phyloP scores from a whole-genome alignment of 768 basidiomycete genomes.

The Neoboletus subvelutipes region DNA sequence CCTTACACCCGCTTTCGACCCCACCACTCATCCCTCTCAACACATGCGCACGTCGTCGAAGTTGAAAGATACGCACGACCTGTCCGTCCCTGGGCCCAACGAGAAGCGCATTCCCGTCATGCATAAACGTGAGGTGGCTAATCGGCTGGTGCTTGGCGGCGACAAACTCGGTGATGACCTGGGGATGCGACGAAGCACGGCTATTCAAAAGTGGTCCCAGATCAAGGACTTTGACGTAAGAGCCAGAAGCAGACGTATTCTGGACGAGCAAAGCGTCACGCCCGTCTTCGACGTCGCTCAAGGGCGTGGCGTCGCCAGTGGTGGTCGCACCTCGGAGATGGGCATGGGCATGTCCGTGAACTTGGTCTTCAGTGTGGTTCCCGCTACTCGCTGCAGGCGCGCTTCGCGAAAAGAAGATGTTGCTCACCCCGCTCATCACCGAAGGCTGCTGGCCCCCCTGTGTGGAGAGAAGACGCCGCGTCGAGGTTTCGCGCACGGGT shows the following conservation, averaged over 20 bases:
- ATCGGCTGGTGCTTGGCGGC: slow-evolving; percentile 49
- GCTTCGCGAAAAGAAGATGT: slow-evolving; percentile 59
- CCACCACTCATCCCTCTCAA: slow-evolving; percentile 13
- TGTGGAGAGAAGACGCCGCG: slow-evolving; percentile 20
- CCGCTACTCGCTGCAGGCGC: slow-evolving; percentile 47
- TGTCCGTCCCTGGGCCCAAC: slow-evolving; percentile 58
- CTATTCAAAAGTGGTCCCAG: slow-evolving; percentile 37
- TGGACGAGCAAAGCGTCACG: slow-evolving; percentile 6
- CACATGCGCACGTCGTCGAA: slow-evolving; percentile 31
- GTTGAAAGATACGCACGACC: slow-evolving; percentile 47
- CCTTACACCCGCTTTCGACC: background rate
- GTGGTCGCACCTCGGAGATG: slow-evolving; percentile 17
- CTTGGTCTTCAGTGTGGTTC: slow-evolving; percentile 11
- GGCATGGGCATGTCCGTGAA: background rate
- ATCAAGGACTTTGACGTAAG: slow-evolving; percentile 59
- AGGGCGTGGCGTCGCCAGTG: slow-evolving; percentile 11
- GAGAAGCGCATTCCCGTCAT: slow-evolving; percentile 51
- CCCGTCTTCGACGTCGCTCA: slow-evolving; percentile 12
- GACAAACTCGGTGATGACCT: slow-evolving; percentile 47
- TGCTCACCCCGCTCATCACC: slow-evolving; percentile 29
- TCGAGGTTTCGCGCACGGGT: background rate
- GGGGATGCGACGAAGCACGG: slow-evolving; percentile 24
- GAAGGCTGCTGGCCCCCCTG: slow-evolving; percentile 24
- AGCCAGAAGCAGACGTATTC: slow-evolving; percentile 31
- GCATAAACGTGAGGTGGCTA: slow-evolving; percentile 47